phyloP scores from a whole-genome alignment of 495 filamentous ascomycete genomes.

The Tuber calosporum region DNA sequence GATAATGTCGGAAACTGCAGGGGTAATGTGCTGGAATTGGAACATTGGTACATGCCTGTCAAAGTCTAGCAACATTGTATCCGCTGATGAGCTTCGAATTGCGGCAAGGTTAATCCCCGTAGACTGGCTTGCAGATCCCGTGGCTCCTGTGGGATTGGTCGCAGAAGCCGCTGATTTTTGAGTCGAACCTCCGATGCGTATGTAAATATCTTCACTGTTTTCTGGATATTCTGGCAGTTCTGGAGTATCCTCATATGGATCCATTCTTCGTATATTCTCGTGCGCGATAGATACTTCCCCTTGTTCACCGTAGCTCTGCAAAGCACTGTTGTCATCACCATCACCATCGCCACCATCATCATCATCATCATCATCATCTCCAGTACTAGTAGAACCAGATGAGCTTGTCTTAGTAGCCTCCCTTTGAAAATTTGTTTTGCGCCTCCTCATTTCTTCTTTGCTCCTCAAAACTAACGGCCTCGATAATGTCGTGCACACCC shows the following conservation, averaged over 20 bases:
- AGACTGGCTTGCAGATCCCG: not conserved
- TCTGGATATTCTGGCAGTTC: constrained; percentile 9
- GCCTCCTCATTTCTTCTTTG: not conserved
- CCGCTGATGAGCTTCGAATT: constrained; percentile 13
- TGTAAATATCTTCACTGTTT: constrained; percentile 24
- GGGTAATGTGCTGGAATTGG: not conserved
- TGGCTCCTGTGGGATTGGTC: not conserved
- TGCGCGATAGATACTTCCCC: not conserved
- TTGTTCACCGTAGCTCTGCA: not conserved
- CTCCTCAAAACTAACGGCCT: constrained; percentile 22
- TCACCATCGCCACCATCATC: no score
- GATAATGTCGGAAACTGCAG: not conserved
- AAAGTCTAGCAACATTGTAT: constrained; percentile 30
- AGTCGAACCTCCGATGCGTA: constrained; percentile 29
- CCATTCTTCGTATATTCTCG: not conserved
- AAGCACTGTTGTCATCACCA: not conserved
- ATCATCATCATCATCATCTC: no score
- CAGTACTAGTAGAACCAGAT: not conserved
- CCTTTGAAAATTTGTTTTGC: not conserved
- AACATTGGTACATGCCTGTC: constrained; percentile 4
- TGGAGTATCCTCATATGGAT: not conserved
- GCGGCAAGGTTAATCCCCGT: not conserved
- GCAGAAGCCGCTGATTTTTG: constrained; percentile 9
- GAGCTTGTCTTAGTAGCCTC: not conserved
- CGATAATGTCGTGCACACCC: constrained; percentile 31